Conservation (phyloP, 192 early-diverging fungal genomes). For the Backusella australiensis region DNA sequence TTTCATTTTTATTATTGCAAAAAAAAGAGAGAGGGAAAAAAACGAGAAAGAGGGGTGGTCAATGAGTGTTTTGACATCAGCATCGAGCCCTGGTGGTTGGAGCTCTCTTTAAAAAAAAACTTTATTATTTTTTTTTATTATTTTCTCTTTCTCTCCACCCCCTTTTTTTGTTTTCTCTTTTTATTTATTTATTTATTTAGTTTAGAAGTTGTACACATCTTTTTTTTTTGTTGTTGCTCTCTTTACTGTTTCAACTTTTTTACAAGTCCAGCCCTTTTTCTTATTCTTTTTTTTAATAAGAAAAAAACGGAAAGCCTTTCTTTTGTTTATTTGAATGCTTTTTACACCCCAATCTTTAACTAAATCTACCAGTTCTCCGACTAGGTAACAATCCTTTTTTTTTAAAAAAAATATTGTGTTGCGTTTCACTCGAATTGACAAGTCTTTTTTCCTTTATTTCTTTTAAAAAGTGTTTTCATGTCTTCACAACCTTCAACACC, state of each 20-base stretch:
- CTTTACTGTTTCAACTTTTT: slow-evolving; percentile 6
- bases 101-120: slow-evolving; percentile 6
- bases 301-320: neutral
- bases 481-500: slow-evolving; percentile 17
- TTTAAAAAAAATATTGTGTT: slow-evolving; percentile 4
- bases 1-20: neutral
- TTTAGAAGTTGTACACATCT: neutral
- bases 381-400: neutral
- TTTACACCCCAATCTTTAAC: slow-evolving; percentile 2
- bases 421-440: slow-evolving; percentile 9
- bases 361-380: slow-evolving; percentile 8
- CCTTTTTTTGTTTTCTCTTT: slow-evolving; percentile 1
- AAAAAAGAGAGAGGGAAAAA: neutral
- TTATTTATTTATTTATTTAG: neutral
- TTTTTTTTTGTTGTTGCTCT: neutral
- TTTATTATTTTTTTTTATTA: neutral
- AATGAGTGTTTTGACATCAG: slow-evolving; percentile 8
- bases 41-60: neutral
- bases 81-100: slow-evolving; percentile 5
- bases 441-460: slow-evolving; percentile 1
- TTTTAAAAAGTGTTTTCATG: slow-evolving; percentile 1
- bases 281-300: neutral
- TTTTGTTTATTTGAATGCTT: neutral
- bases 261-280: neutral
- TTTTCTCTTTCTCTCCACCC: neutral